These are phyloP conservation scores for Aspergillus cristatus DNA, from an alignment of 495 filamentous ascomycete genomes.

Conservation along the genomic window DNA sequence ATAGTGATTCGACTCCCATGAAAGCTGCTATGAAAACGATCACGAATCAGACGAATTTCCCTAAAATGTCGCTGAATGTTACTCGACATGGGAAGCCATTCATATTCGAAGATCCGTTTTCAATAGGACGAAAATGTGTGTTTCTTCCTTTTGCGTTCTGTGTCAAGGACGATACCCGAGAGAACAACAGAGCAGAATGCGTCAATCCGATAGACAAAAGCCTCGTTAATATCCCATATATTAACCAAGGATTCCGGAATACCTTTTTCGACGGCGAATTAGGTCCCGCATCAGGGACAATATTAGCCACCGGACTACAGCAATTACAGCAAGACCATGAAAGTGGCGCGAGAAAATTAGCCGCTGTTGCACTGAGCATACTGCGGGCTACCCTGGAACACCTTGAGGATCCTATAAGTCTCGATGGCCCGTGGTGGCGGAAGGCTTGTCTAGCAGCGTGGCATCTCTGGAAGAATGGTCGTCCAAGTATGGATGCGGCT, in stretches of 20 bases:
- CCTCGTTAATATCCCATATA: neutral
- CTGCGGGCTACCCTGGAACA: conserved; percentile 20
- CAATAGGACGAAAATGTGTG: conserved; percentile 40
- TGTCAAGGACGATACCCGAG: conserved; percentile 20
- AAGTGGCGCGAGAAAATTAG: conserved; percentile 40
- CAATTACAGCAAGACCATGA: conserved; percentile 34
- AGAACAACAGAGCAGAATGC: neutral
- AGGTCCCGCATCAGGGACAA: conserved; percentile 17
- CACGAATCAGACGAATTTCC: conserved; percentile 31
- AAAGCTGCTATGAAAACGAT: neutral
- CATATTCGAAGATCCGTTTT: conserved; percentile 33
- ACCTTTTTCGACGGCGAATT: conserved; percentile 14
- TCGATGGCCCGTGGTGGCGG: conserved; percentile 32
- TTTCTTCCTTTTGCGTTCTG: conserved; percentile 44
- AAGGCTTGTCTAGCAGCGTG: conserved; percentile 39
- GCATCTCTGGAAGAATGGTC: conserved; percentile 44
- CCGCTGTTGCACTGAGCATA: conserved; percentile 23
- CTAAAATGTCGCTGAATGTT: conserved; percentile 26
- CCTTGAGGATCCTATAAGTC: neutral
- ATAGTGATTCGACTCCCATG: neutral
- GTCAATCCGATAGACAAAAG: neutral
- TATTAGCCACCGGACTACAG: conserved; percentile 28
- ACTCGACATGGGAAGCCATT: conserved; percentile 43
- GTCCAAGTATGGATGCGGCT: conserved; percentile 44
- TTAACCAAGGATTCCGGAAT: neutral